phyloP scores from a whole-genome alignment of 495 filamentous ascomycete genomes.

The Talaromyces proteolyticus region DNA sequence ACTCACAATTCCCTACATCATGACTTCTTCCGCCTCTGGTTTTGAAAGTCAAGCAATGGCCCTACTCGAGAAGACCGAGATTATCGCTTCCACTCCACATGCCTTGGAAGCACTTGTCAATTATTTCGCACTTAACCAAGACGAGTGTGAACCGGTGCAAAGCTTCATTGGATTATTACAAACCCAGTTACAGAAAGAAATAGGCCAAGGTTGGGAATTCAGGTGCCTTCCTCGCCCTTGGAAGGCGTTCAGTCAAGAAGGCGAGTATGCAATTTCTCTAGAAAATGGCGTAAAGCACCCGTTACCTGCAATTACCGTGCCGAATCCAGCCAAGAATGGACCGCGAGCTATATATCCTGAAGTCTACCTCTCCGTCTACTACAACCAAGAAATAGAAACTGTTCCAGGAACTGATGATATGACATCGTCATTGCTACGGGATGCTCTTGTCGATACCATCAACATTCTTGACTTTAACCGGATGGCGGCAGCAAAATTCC shows the following conservation, averaged over 20 bases:
- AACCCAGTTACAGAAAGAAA: conserved; percentile 71
- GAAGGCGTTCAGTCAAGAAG: conserved; percentile 51
- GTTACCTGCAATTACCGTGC: conserved; percentile 69
- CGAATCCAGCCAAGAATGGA: conserved; percentile 67
- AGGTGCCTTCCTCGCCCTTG: conserved; percentile 81
- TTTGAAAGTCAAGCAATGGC: conserved; percentile 63
- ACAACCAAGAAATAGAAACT: conserved; percentile 83
- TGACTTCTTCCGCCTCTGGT: conserved; percentile 61
- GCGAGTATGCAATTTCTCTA: conserved; percentile 23
- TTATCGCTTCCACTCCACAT: conserved; percentile 81
- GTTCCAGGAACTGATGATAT: conserved; percentile 74
- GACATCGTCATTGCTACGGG: conserved; percentile 74
- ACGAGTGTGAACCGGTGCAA: conserved; percentile 45
- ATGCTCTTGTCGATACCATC: conserved; percentile 87
- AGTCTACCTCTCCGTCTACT: conserved; percentile 88
- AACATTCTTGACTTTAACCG: conserved; percentile 92
- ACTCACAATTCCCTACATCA: conserved; percentile 84
- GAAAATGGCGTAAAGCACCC: conserved; percentile 60
- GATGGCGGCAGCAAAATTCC: conserved; percentile 73
- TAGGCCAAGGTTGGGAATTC: conserved; percentile 64
- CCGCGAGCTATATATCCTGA: conserved; percentile 79
- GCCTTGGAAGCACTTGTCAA: conserved; percentile 77
- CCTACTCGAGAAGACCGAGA: conserved; percentile 87
- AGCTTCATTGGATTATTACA: conserved; percentile 84
- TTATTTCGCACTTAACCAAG: conserved; percentile 61